Percentiles rank a stretch among this genome's conserved stretches.
Evolutionary conservation across 2,329 filamentous ascomycete species (phyloP).

Genomic region (Ceratocystis alfenasii): DNA sequence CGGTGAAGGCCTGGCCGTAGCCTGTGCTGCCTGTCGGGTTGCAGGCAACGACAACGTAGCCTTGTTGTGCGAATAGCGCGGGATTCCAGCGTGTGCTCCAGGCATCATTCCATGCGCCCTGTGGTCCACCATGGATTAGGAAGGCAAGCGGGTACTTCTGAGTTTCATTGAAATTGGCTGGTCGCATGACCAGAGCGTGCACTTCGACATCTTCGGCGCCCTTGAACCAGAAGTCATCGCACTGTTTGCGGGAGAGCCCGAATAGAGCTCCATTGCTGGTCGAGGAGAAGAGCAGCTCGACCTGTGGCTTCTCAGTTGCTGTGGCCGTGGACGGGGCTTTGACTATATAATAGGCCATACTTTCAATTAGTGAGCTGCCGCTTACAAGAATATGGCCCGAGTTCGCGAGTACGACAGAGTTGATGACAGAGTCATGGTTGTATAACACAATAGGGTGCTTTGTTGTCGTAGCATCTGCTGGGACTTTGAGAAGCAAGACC

Average conservation of each 20-base stretch:
- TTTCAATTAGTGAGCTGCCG: slow-evolving; percentile 59
- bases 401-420: slow-evolving; percentile 42
- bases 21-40: slow-evolving; percentile 77
- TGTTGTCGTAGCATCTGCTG: slow-evolving; percentile 39
- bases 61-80: slow-evolving; percentile 74
- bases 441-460: slow-evolving; percentile 40
- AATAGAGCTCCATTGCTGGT: slow-evolving; percentile 54
- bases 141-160: slow-evolving; percentile 71
- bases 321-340: slow-evolving; percentile 33
- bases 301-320: slow-evolving; percentile 25
- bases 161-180: slow-evolving; percentile 48
- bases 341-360: slow-evolving; percentile 54
- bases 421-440: slow-evolving; percentile 41
- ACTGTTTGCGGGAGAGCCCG: slow-evolving; percentile 51
- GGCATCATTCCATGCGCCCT: slow-evolving; percentile 60
- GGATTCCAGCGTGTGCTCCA: slow-evolving; percentile 83
- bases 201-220: slow-evolving; percentile 47
- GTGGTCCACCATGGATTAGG: slow-evolving; percentile 72
- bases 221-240: slow-evolving; percentile 43
- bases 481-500: slow-evolving; percentile 49
- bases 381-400: slow-evolving; percentile 47
- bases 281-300: slow-evolving; percentile 46
- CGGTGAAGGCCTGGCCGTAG: slow-evolving; percentile 64
- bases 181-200: slow-evolving; percentile 57
- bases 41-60: slow-evolving; percentile 68